A percentile compares a stretch with the other conserved stretches of the same genome.
These are phyloP conservation scores for Acanthamoeba castellanii DNA, from an alignment of 208 protist genomes.

Conservation along the genomic window DNA sequence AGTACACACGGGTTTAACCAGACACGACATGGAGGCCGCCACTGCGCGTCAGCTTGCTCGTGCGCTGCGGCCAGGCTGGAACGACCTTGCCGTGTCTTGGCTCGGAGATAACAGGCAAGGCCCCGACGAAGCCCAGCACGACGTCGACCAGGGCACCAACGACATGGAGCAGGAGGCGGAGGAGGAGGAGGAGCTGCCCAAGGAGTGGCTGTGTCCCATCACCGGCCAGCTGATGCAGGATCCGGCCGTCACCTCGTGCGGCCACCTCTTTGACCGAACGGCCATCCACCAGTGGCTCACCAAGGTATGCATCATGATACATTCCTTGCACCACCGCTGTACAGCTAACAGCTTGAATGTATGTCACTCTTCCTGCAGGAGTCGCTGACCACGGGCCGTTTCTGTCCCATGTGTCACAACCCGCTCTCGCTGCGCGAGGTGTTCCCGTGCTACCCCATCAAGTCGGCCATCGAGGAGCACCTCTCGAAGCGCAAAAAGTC, in stretches of 20 bases:
- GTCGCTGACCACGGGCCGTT: not conserved
- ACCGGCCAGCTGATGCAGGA: not conserved
- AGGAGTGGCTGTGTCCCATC: conserved; percentile 38
- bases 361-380: not conserved
- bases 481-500: not conserved
- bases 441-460: conserved; percentile 23
- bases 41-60: not conserved
- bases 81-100: not conserved
- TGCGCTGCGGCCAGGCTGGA: not conserved
- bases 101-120: not conserved
- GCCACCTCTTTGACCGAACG: not conserved
- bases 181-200: not conserved
- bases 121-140: not conserved
- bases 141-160: not conserved
- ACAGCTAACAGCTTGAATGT: too few species aligned
- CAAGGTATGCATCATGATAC: not conserved
- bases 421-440: not conserved
- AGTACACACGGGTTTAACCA: not conserved
- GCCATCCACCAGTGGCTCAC: not conserved
- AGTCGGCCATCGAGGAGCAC: conserved; percentile 24
- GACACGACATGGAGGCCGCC: conserved; percentile 4
- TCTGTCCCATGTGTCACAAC: conserved; percentile 8
- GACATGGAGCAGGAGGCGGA: not conserved
- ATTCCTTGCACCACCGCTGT: not conserved
- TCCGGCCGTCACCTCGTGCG: not conserved